Evolutionary conservation across 2,329 filamentous ascomycete genomes (phyloP), one percentile per base, ranked within the genome.

Genomic region (Paradendryphiella salina): DNA sequence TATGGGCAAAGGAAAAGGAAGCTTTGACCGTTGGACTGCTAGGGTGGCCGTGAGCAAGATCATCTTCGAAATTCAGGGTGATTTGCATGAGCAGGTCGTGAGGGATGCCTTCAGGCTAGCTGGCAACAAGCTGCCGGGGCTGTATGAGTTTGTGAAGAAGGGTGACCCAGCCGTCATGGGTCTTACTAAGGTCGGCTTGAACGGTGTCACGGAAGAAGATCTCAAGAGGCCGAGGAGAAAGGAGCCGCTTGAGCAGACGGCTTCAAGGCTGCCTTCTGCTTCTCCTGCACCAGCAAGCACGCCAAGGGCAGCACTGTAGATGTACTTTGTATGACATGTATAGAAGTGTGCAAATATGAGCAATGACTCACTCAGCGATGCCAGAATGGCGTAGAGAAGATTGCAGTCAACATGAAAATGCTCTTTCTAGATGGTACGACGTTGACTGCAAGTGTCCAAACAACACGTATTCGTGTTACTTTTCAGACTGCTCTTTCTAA

Each of bases 1-100:
- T 83, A 99, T 99, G 95, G 94, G 94, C 73, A 99, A 97, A 77
- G 94, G 94, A 76, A 99, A 99, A 74, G 94, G 94, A 64, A 89
- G 87, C 56, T 97, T 99, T 71, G 94, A 99, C 73, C 90, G 96
- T 71, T 99, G 94, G 94, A 91, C 93, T 4, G 85, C 88, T 17
- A 85, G 93, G 74, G 86, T 97, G 61, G 85, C 90, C 7, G 90
- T 97, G 43, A 96, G 89, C 76, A 89, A 94, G 73, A 85, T 99
- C 40, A 79, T 96, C 15, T 95, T 99, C 63, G 94, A 99, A 76
- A 77, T 99, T 61, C 91, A 90, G 75, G 94, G 94, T 37, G 84
- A 91, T 64, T 71, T 97, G 58, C 94, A 99, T 82, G 94, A 99
- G 79, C 89, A 96, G 77, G 85, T 99, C 59, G 92, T 89, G 17